Evolutionary conservation across 2,329 filamentous ascomycete species (phyloP).

Genomic region (Aureobasidium lini): DNA sequence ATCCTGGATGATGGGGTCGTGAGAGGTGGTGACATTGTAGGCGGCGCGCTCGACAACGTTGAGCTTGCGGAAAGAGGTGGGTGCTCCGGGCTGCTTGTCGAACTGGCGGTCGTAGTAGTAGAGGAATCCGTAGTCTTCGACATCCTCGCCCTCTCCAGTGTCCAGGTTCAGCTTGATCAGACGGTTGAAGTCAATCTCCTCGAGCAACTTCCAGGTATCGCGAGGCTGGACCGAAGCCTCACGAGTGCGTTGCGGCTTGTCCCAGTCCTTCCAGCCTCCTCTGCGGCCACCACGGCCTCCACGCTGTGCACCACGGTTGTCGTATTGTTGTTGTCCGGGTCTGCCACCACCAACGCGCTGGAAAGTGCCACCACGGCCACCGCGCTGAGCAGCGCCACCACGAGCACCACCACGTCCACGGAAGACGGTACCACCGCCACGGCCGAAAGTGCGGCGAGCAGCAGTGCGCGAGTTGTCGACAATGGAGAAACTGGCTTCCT

Average conservation of each 20-base stretch:
- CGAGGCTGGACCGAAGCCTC: constrained; percentile 96
- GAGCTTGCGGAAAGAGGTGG: constrained; percentile 80
- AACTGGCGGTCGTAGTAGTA: constrained; percentile 96
- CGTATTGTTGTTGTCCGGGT: constrained; percentile 63
- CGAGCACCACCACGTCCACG: constrained; percentile 60
- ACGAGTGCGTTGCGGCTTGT: constrained; percentile 93
- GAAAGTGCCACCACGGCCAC: constrained; percentile 59
- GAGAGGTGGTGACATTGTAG: constrained; percentile 96
- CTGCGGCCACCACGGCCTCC: constrained; percentile 71
- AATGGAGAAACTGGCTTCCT: constrained; percentile 95
- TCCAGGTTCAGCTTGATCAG: constrained; percentile 94
- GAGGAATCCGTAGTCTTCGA: constrained; percentile 93
- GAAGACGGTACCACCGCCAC: constrained; percentile 84
- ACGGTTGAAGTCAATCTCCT: constrained; percentile 98
- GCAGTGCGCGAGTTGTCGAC: constrained; percentile 91
- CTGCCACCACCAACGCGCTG: constrained; percentile 63
- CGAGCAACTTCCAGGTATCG: constrained; percentile 87
- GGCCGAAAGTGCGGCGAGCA: constrained; percentile 72
- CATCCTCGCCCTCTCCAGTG: constrained; percentile 86
- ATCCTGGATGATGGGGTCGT: constrained; percentile 94
- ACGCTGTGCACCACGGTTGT: constrained; percentile 60
- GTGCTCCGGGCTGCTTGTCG: constrained; percentile 82
- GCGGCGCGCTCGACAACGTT: constrained; percentile 85
- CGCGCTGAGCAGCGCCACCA: constrained; percentile 63
- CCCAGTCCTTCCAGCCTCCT: constrained; percentile 98